phyloP scores from a whole-genome alignment of 1,139 yeast genomes.

The Eremothecium cymbalariae region DNA sequence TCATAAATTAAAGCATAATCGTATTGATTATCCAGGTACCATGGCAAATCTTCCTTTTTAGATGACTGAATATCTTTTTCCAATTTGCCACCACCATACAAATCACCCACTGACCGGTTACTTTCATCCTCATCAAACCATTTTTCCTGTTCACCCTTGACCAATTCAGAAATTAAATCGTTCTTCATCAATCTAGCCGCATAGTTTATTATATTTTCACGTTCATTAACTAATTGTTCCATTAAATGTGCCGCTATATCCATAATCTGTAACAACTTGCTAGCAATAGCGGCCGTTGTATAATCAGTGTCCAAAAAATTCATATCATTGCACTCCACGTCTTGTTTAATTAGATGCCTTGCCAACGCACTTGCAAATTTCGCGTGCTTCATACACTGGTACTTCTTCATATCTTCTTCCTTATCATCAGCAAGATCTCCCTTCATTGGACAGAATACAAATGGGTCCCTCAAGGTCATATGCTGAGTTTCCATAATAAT shows the following conservation, averaged over 20 bases:
- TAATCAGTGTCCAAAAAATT: constrained; percentile 45
- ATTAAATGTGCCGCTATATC: constrained; percentile 40
- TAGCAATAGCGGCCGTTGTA: constrained; percentile 40
- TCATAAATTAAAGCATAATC: constrained; percentile 69
- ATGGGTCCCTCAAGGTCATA: constrained; percentile 65
- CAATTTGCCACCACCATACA: neutral
- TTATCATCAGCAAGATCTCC: constrained; percentile 43
- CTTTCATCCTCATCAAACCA: constrained; percentile 16
- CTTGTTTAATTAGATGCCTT: constrained; percentile 40
- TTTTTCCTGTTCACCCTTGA: constrained; percentile 45
- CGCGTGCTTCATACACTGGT: constrained; percentile 34
- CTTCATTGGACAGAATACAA: constrained; percentile 54
- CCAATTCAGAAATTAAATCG: constrained; percentile 54
- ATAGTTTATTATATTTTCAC: constrained; percentile 61
- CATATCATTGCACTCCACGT: constrained; percentile 39
- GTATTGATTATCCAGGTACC: constrained; percentile 76
- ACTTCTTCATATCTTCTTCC: constrained; percentile 28
- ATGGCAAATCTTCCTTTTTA: constrained; percentile 44
- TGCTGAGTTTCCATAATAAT: constrained; percentile 64
- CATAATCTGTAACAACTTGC: constrained; percentile 40
- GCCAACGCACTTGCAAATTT: constrained; percentile 44
- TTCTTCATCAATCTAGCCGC: constrained; percentile 73
- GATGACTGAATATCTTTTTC: neutral
- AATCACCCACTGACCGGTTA: neutral
- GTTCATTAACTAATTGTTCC: constrained; percentile 56